Conservation (phyloP, 2,329 filamentous ascomycete species). For the Pseudogymnoascus sp. region DNA sequence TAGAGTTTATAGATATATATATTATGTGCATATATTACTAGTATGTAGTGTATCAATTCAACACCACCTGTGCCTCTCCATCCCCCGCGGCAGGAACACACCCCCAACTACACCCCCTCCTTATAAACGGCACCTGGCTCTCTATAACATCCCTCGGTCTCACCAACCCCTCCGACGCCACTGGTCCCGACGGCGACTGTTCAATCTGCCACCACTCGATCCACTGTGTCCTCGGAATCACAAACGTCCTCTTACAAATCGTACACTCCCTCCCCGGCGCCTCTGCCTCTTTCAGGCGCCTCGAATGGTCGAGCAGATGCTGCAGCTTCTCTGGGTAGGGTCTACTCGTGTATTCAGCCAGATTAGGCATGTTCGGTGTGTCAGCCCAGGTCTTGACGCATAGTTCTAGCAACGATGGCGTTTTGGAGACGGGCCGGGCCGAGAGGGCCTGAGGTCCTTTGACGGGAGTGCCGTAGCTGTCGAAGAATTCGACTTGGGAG, state of each 20-base stretch:
- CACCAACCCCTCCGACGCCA: slow-evolving; percentile 18
- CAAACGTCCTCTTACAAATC: slow-evolving; percentile 41
- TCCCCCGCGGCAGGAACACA: slow-evolving; percentile 22
- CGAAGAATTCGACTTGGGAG: slow-evolving; percentile 26
- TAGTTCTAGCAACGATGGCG: slow-evolving; percentile 27
- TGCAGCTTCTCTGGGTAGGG: slow-evolving; percentile 21
- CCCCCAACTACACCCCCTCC: slow-evolving; percentile 30
- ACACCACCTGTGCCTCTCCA: neutral
- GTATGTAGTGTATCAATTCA: neutral
- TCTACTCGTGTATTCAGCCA: slow-evolving; percentile 19
- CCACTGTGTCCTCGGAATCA: slow-evolving; percentile 51
- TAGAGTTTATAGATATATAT: neutral
- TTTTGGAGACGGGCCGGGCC: slow-evolving; percentile 19
- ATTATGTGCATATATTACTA: neutral
- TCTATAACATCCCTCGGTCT: slow-evolving; percentile 27
- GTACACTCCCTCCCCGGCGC: slow-evolving; percentile 46
- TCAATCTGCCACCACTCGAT: slow-evolving; percentile 52
- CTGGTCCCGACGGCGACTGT: slow-evolving; percentile 15
- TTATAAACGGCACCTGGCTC: slow-evolving; percentile 29
- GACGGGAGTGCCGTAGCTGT: slow-evolving; percentile 20
- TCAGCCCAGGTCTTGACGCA: slow-evolving; percentile 23
- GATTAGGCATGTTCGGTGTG: slow-evolving; percentile 19
- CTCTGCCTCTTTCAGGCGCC: slow-evolving; percentile 36
- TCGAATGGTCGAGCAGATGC: slow-evolving; percentile 15
- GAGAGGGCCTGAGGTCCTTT: slow-evolving; percentile 24